Percentiles rank a stretch among this genome's conserved stretches.
phyloP scores from a whole-genome alignment of 768 basidiomycete species.

The Mycena rosella region DNA sequence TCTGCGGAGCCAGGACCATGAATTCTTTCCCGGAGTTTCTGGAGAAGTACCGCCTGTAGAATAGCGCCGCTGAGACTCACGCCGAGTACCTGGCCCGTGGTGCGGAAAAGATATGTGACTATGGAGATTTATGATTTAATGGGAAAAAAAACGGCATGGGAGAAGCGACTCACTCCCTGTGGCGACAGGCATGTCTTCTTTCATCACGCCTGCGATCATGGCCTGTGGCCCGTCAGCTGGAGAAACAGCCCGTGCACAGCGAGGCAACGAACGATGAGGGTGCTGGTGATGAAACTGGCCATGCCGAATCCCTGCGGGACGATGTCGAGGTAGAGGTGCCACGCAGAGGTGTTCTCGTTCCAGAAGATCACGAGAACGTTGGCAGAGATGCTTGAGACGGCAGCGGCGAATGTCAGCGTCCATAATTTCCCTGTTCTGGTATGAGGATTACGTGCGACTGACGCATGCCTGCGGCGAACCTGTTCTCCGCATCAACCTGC shows the following conservation, averaged over 20 bases:
- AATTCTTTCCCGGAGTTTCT: conserved; percentile 80
- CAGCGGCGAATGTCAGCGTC: conserved; percentile 75
- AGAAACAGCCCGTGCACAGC: background rate
- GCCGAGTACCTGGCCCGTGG: conserved; percentile 95
- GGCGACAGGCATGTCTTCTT: conserved; percentile 88
- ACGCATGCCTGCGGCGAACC: no score
- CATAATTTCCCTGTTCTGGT: conserved; percentile 93
- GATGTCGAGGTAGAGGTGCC: conserved; percentile 83
- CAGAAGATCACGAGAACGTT: conserved; percentile 74
- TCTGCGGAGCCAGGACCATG: conserved; percentile 79
- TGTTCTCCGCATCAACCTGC: conserved; percentile 87
- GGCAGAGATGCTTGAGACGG: conserved; percentile 70
- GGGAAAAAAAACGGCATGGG: conserved; percentile 10
- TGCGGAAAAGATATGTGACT: conserved; percentile 96
- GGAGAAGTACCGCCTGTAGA: conserved; percentile 82
- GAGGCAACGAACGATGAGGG: conserved; percentile 75
- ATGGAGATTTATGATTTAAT: conserved; percentile 10
- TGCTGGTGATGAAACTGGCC: conserved; percentile 88
- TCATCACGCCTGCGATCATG: conserved; percentile 85
- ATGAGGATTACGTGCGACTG: no score
- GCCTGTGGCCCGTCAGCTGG: conserved; percentile 62
- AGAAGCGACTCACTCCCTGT: conserved; percentile 80
- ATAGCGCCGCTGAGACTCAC: conserved; percentile 90
- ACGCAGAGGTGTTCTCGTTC: conserved; percentile 69
- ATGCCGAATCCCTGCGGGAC: conserved; percentile 88